Evolutionary conservation across 1,139 yeast genomes (phyloP).

Genomic region (Meyerozyma sp.): DNA sequence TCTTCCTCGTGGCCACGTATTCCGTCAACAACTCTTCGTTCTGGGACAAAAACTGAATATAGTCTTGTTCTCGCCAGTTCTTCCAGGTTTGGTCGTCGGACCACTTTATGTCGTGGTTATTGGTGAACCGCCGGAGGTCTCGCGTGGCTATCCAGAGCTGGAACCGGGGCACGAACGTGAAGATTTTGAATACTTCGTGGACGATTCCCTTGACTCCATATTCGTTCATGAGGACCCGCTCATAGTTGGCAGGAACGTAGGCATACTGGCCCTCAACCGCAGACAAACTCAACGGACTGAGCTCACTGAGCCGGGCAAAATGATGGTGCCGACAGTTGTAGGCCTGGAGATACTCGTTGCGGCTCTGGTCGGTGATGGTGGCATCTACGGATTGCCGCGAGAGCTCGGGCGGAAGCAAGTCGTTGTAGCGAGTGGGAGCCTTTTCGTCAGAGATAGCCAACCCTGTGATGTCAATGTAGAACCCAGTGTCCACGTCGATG

Average conservation of each 20-base stretch:
- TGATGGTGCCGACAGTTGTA: slow-evolving; percentile 17
- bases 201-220: slow-evolving; percentile 19
- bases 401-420: slow-evolving; percentile 3
- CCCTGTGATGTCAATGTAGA: slow-evolving; percentile 18
- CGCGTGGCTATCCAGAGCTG: slow-evolving; percentile 25
- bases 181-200: slow-evolving; percentile 6
- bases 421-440: slow-evolving; percentile 10
- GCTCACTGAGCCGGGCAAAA: slow-evolving; percentile 17
- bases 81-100: slow-evolving; percentile 3
- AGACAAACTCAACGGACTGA: slow-evolving; percentile 27
- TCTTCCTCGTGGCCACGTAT: slow-evolving; percentile 22
- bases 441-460: slow-evolving; percentile 11
- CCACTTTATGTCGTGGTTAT: slow-evolving; percentile 4
- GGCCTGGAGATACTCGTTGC: slow-evolving; percentile 8
- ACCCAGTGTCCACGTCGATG: slow-evolving; percentile 16
- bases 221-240: slow-evolving; percentile 22
- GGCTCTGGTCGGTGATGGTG: slow-evolving; percentile 5
- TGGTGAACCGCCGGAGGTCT: slow-evolving; percentile 14
- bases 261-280: slow-evolving; percentile 29
- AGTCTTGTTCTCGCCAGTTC: slow-evolving; percentile 20
- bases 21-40: slow-evolving; percentile 21
- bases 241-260: slow-evolving; percentile 27
- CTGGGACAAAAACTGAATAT: slow-evolving; percentile 18
- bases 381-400: slow-evolving; percentile 1
- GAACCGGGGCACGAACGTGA: slow-evolving; percentile 16